These are phyloP conservation scores for Naganishia sp. DNA, from an alignment of 1,284 basidiomycete species.

Conservation along the genomic window DNA sequence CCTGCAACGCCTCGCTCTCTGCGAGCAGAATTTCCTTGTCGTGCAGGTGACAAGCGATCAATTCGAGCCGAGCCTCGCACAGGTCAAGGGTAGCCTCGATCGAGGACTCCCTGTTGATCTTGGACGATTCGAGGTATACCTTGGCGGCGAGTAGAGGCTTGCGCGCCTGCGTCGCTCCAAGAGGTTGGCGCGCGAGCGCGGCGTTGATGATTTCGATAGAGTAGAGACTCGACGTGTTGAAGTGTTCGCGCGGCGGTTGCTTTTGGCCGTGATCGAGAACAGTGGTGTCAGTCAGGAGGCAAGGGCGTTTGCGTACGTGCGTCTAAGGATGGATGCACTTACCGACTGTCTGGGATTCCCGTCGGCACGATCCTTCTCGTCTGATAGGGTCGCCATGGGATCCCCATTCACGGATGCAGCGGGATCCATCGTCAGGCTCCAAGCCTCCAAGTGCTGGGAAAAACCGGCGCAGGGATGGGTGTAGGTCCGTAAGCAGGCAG, in stretches of 20 bases:
- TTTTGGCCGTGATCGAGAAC: not conserved
- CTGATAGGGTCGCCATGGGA: not conserved
- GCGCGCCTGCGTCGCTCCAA: not conserved
- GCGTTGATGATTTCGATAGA: not conserved
- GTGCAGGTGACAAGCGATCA: not conserved
- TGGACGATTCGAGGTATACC: not conserved
- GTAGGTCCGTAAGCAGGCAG: no score
- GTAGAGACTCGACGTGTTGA: constrained; percentile 13
- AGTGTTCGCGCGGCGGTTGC: not conserved
- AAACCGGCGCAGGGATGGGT: no score
- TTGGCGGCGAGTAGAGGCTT: constrained; percentile 18
- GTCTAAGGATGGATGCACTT: not conserved
- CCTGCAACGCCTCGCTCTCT: constrained; percentile 10
- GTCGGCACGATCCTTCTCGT: not conserved
- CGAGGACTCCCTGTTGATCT: not conserved
- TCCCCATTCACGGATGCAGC: not conserved
- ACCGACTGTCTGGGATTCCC: not conserved
- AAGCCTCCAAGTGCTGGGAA: not conserved
- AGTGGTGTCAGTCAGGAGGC: not conserved
- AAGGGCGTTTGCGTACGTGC: not conserved
- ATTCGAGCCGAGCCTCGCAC: constrained; percentile 1
- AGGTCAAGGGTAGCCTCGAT: not conserved
- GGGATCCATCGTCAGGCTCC: not conserved
- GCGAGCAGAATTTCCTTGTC: not conserved
- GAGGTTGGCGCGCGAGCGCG: constrained; percentile 2